Evolutionary conservation across 2,329 filamentous ascomycete genomes (phyloP).

Genomic region (Colletotrichum somersetense): DNA sequence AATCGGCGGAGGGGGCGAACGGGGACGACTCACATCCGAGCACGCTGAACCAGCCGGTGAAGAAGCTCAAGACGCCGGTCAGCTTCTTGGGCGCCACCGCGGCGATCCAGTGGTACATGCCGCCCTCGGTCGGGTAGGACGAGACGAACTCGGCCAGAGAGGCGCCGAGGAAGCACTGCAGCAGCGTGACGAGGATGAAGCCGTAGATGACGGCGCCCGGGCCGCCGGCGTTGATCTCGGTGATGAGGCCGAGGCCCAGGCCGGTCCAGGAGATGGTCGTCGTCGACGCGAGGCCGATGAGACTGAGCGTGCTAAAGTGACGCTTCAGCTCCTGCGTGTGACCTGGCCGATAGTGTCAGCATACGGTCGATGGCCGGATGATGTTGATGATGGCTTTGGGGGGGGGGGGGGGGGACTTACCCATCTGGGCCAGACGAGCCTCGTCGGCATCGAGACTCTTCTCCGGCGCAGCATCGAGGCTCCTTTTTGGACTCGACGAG

Average conservation of each 20-base stretch:
- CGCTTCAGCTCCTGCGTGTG: conserved; percentile 63
- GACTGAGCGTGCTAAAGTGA: conserved; percentile 60
- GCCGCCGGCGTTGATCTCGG: conserved; percentile 61
- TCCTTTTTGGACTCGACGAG: conserved; percentile 32
- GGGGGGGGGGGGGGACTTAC: conserved; percentile 44
- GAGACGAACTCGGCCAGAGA: conserved; percentile 63
- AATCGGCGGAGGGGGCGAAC: too few relatives aligned
- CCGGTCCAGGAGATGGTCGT: conserved; percentile 65
- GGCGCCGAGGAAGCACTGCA: conserved; percentile 60
- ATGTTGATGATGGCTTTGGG: too few relatives aligned
- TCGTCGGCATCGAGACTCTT: conserved; percentile 52
- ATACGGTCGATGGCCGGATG: neutral
- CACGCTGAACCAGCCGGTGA: conserved; percentile 59
- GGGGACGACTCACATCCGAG: conserved; percentile 49
- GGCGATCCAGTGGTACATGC: conserved; percentile 66
- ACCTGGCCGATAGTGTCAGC: conserved; percentile 46
- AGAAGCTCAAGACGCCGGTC: conserved; percentile 57
- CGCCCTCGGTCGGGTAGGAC: conserved; percentile 61
- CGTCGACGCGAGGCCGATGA: conserved; percentile 62
- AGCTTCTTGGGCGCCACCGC: conserved; percentile 57
- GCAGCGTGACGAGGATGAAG: conserved; percentile 60
- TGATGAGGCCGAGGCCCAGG: conserved; percentile 58
- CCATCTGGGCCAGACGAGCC: conserved; percentile 58
- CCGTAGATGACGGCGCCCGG: conserved; percentile 64
- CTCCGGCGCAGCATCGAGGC: conserved; percentile 31